Evolutionary conservation across 129 eudicot species (phyloP), one percentile per base, ranked within the genome.

Genomic region (Tanacetum coccineum): DNA sequence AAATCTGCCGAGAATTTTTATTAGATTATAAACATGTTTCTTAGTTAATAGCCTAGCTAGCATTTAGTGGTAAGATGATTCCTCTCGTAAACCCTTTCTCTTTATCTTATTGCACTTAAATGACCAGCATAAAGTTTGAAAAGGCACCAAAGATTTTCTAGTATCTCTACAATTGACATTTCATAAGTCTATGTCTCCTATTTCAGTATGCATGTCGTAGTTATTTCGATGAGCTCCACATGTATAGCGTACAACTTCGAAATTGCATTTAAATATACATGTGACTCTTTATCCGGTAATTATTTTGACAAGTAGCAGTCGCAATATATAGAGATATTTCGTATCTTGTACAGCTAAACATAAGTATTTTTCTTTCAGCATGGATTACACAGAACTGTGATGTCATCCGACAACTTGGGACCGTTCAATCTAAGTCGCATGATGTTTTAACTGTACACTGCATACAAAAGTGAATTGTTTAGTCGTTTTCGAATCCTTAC

Each of bases 81-180:
- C 72, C 59, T 74, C 72, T 64, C 72, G 66, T 65, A 66, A 73
- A 45, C 39, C 48, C 25, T 45, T 30, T 56, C 58, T 56, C 67
- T n/a, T 66, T 18, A 36, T 74, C 60, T 42, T 74, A 39, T 47
- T n/a, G n/a, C n/a, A n/a, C n/a, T n/a, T n/a, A n/a, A n/a, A n/a
- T n/a, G n/a, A n/a, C n/a, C 32, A 48, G 13, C 4, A 14, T 32
- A 55, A 74, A 55, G 72, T 74, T 74, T 74, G 78, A 74, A 65
- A 65, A 66, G 66, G 22, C 72, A 74, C 72, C 53, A 65, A 12
- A 56, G 11, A 74, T 73, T 19, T 53, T 17, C 14, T 42, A 74
- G 32, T 9, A 46, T 56, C 45, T 56, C 52, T 30, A 55, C 9
- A 15, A 6, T 74, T 74, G 78, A 74, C 79, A 57, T 74, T 30